These are phyloP conservation scores for Fusarium denticulatum DNA, from an alignment of 2,329 filamentous ascomycete species.

Conservation along the genomic window DNA sequence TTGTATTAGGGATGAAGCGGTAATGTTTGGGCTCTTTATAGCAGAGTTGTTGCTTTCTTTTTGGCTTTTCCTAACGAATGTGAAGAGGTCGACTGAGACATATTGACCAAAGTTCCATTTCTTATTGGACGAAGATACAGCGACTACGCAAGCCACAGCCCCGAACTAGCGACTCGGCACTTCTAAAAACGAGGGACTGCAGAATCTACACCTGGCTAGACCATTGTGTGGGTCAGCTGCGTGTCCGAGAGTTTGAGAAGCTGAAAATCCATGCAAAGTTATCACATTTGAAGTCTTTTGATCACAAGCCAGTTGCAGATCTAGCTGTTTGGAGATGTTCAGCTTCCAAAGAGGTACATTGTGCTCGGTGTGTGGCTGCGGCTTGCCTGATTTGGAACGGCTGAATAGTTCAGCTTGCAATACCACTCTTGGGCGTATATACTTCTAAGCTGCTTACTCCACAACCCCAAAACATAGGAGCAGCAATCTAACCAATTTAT, in stretches of 20 bases:
- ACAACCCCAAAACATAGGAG: no score
- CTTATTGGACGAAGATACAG: background rate
- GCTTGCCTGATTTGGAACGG: background rate
- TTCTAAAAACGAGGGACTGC: background rate
- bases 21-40: background rate
- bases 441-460: background rate
- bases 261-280: background rate
- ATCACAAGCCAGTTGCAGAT: background rate
- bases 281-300: background rate
- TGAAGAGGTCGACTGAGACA: background rate
- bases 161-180: background rate
- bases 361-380: no score
- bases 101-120: background rate
- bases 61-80: background rate
- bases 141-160: background rate
- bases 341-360: background rate
- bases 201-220: background rate
- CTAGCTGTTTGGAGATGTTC: fast-evolving
- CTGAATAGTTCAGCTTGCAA: background rate
- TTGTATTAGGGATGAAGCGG: fast-evolving
- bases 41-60: no score
- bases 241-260: background rate
- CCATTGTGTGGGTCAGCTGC: background rate
- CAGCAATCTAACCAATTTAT: no score
- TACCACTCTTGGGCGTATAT: background rate